Evolutionary conservation across 331 rosid species (phyloP).

Genomic region (Malus hybrid): DNA sequence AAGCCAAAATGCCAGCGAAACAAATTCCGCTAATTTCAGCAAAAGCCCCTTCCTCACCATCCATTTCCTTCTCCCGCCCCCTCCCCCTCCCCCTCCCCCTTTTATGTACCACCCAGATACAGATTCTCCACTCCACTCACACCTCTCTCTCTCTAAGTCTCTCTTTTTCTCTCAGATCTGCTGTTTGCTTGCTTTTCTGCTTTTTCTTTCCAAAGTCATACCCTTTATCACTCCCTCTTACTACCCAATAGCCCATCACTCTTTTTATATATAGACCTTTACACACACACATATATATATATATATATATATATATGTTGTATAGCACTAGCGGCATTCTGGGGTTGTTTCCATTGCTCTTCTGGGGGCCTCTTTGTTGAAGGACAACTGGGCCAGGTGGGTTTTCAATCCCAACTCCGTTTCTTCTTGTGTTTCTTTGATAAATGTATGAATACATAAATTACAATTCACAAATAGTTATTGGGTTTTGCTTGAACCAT

Average conservation of each 20-base stretch:
- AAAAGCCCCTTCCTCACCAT: conserved; percentile 41
- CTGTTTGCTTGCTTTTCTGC: conserved; percentile 3
- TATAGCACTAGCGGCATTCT: conserved; percentile 12
- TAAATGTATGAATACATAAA: neutral
- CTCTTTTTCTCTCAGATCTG: conserved; percentile 7
- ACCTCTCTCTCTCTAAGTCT: neutral
- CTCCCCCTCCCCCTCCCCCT: neutral
- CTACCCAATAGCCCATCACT: neutral
- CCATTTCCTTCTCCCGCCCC: conserved; percentile 12
- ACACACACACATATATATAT: too few species aligned
- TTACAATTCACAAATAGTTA: too few species aligned
- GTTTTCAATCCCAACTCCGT: neutral
- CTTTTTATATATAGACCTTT: neutral
- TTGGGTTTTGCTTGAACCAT: neutral
- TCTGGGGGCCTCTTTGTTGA: conserved; percentile 3
- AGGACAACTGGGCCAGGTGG: conserved; percentile 10
- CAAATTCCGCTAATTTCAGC: conserved; percentile 21
- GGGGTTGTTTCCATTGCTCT: conserved; percentile 8
- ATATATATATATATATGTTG: neutral
- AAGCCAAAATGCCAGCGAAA: conserved; percentile 19
- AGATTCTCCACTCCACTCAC: conserved; percentile 54
- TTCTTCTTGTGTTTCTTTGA: neutral
- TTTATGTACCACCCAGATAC: conserved; percentile 42
- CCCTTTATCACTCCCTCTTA: conserved; percentile 5
- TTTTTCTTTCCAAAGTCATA: conserved; percentile 22